Percentiles rank a stretch among this genome's conserved stretches.
Conservation (phyloP, 2,329 filamentous ascomycete species). For the Botrytis elliptica region DNA sequence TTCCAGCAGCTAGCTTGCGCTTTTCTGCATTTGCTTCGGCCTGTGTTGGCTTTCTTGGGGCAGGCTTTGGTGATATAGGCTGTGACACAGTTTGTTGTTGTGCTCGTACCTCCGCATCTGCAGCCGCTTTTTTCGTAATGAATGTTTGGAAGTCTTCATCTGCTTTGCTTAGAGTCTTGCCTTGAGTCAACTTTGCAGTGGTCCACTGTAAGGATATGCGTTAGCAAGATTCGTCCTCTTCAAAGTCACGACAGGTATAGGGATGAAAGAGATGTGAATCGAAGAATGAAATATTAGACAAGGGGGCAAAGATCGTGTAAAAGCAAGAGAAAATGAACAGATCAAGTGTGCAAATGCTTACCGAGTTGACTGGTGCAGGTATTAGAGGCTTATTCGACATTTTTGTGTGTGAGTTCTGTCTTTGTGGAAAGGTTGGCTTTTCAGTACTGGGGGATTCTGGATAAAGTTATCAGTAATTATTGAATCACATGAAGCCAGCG, state of each 20-base stretch:
- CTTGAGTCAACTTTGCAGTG: neutral
- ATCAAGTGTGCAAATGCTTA: neutral
- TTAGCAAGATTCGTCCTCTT: neutral
- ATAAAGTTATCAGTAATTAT: neutral
- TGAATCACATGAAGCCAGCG: neutral
- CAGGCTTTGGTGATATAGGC: constrained; percentile 5
- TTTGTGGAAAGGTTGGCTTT: neutral
- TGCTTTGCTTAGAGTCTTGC: constrained; percentile 15
- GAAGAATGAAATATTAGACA: neutral
- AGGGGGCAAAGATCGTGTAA: neutral
- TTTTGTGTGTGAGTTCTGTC: neutral
- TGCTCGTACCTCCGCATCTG: neutral
- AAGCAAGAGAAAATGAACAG: neutral
- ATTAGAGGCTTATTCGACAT: constrained; percentile 19
- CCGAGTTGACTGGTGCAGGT: constrained; percentile 4
- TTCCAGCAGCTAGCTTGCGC: constrained; percentile 7
- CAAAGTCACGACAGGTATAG: neutral
- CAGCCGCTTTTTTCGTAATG: neutral
- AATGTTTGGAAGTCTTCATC: constrained; percentile 21
- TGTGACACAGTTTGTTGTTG: neutral
- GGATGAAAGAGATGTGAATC: neutral
- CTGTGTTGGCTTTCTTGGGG: neutral
- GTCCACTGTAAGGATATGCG: neutral
- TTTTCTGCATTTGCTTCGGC: neutral
- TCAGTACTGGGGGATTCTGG: neutral